These are phyloP conservation scores for Ceratocystis destructans DNA, from an alignment of 2,329 filamentous ascomycete species.

Conservation along the genomic window DNA sequence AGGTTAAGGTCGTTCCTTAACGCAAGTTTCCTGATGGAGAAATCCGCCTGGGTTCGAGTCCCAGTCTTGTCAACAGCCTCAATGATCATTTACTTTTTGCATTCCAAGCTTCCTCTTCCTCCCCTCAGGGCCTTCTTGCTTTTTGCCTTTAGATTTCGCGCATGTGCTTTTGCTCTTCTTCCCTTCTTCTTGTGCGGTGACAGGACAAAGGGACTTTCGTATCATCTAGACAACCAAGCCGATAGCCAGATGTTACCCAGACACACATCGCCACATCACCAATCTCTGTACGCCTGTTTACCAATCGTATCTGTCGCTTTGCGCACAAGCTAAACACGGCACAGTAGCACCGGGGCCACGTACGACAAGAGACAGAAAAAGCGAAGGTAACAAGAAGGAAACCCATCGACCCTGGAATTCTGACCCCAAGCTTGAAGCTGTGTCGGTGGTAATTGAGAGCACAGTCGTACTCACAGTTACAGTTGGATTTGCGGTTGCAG, in stretches of 20 bases:
- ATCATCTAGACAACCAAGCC: background rate
- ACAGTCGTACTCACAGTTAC: no score
- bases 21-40: conserved; percentile 19
- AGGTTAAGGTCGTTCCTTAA: conserved; percentile 25
- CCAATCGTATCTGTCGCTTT: background rate
- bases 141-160: no score
- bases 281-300: background rate
- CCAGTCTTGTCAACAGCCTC: conserved; percentile 16
- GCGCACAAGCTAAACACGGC: background rate
- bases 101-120: no score
- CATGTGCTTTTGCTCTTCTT: no score
- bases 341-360: background rate
- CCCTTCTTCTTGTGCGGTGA: background rate
- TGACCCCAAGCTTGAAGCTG: background rate
- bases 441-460: no score
- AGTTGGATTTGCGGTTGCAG: no score
- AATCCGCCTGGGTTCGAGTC: conserved; percentile 19
- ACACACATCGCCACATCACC: background rate
- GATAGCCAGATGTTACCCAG: background rate
- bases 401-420: background rate
- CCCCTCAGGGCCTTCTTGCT: background rate
- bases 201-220: background rate
- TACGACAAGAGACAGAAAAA: background rate
- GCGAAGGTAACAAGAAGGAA: background rate
- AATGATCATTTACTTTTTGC: background rate